Evolutionary conservation across 768 basidiomycete genomes (phyloP).

Genomic region (Boletales sp.): DNA sequence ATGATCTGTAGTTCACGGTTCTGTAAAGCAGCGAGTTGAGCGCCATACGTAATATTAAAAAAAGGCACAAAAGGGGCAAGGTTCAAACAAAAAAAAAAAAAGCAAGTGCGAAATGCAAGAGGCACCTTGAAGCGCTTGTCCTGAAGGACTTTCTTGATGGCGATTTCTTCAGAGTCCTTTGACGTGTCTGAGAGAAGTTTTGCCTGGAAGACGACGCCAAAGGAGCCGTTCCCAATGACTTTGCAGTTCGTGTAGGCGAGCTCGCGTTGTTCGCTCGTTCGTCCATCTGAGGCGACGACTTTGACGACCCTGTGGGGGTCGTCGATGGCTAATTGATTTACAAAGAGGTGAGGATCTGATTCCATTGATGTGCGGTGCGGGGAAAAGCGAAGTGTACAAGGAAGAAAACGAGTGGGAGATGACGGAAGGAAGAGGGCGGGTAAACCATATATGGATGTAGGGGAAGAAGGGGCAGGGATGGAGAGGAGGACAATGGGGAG

Average conservation of each 20-base stretch:
- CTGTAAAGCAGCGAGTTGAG: slow-evolving; percentile 40
- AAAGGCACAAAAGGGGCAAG: background rate
- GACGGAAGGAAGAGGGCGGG: slow-evolving; percentile 22
- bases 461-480: slow-evolving; percentile 11
- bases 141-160: slow-evolving; percentile 99
- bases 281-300: slow-evolving; percentile 93
- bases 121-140: slow-evolving; percentile 99
- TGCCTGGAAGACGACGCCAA: slow-evolving; percentile 98
- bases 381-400: slow-evolving; percentile 31
- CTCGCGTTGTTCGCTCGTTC: slow-evolving; percentile 82
- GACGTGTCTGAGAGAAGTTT: slow-evolving; percentile 66
- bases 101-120: slow-evolving; percentile 9
- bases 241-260: slow-evolving; percentile 97
- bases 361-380: slow-evolving; percentile 20
- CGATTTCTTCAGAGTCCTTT: slow-evolving; percentile 80
- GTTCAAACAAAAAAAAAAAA: slow-evolving; percentile 5
- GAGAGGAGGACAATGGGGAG: slow-evolving; percentile 14
- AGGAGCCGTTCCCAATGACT: slow-evolving; percentile 98
- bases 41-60: slow-evolving; percentile 1
- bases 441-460: slow-evolving; percentile 28
- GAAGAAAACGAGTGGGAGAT: slow-evolving; percentile 33
- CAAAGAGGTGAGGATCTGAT: slow-evolving; percentile 22
- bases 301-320: slow-evolving; percentile 96
- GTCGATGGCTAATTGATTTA: slow-evolving; percentile 64
- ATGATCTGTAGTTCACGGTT: slow-evolving; percentile 99